Evolutionary conservation across 2,329 filamentous ascomycete species (phyloP).

Genomic region (Aspergillus caelatus): DNA sequence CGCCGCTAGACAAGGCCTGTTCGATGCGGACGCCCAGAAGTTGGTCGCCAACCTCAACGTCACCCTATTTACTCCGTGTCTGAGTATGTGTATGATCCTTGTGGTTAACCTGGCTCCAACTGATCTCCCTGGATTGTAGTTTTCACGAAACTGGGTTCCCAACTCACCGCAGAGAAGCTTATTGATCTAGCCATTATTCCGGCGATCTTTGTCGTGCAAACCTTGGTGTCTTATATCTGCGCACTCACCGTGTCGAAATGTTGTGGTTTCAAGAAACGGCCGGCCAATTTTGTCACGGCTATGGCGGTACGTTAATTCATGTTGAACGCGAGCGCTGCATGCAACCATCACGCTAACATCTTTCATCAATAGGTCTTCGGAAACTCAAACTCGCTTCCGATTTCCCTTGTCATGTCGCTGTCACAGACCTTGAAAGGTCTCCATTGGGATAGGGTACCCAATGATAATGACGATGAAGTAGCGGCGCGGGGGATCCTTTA

Average conservation of each 20-base stretch:
- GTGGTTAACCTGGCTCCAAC: neutral
- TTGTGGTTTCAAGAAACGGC: conserved; percentile 81
- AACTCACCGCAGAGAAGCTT: conserved; percentile 88
- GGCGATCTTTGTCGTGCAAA: conserved; percentile 89
- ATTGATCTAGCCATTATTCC: conserved; percentile 90
- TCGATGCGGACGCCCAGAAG: conserved; percentile 94
- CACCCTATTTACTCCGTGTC: conserved; percentile 92
- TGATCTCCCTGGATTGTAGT: conserved; percentile 55
- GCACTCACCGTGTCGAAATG: conserved; percentile 70
- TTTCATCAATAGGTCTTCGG: conserved; percentile 70
- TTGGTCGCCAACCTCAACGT: conserved; percentile 96
- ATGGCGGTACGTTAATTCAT: conserved; percentile 69
- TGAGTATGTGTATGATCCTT: conserved; percentile 67
- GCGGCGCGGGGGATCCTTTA: conserved; percentile 93
- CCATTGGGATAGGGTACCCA: conserved; percentile 88
- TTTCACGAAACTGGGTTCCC: conserved; percentile 94
- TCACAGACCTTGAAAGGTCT: conserved; percentile 89
- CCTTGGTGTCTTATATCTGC: conserved; percentile 79
- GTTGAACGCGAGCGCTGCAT: too few relatives aligned
- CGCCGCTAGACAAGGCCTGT: conserved; percentile 84
- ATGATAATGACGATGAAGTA: conserved; percentile 94
- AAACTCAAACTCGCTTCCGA: conserved; percentile 96
- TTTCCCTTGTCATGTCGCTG: conserved; percentile 91
- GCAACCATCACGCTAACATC: neutral
- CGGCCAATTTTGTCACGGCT: conserved; percentile 90